Percentiles rank a stretch among this genome's conserved stretches.
phyloP scores from a whole-genome alignment of 2,329 filamentous ascomycete species.

The Clonostachys chloroleuca region DNA sequence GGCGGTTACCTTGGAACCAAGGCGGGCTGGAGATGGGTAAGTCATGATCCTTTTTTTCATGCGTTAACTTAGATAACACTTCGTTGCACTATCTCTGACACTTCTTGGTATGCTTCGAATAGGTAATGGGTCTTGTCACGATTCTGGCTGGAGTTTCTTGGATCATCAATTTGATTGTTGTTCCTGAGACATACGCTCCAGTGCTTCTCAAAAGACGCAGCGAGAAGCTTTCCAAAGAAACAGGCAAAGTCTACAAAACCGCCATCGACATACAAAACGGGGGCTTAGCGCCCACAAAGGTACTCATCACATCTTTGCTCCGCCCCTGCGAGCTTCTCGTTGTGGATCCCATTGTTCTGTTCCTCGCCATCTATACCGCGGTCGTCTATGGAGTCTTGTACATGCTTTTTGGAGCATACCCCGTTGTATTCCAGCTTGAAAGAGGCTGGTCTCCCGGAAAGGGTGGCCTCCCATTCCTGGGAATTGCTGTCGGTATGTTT shows the following conservation, averaged over 20 bases:
- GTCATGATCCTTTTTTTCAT: too few species aligned
- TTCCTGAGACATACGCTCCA: constrained; percentile 51
- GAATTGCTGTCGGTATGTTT: constrained; percentile 55
- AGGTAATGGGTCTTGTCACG: constrained; percentile 41
- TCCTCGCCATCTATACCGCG: constrained; percentile 55
- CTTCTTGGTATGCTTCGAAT: not conserved
- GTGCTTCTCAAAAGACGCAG: constrained; percentile 42
- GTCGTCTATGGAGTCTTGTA: constrained; percentile 43
- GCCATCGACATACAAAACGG: constrained; percentile 34
- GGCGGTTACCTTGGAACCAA: constrained; percentile 28
- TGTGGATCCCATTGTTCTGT: constrained; percentile 55
- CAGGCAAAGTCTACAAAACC: constrained; percentile 45
- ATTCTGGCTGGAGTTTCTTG: constrained; percentile 50
- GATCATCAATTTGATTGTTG: constrained; percentile 34
- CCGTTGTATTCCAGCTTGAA: constrained; percentile 49
- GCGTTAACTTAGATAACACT: too few species aligned
- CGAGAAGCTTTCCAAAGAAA: constrained; percentile 34
- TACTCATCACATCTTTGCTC: constrained; percentile 47
- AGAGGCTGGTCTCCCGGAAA: constrained; percentile 47
- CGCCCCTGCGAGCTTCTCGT: constrained; percentile 59
- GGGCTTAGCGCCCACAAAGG: constrained; percentile 10
- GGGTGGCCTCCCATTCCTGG: constrained; percentile 52
- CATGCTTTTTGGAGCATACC: constrained; percentile 41
- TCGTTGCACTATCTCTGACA: too few species aligned
- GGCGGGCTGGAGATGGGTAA: too few species aligned